Conservation (phyloP, 257 asterid species). For the Paulownia fortunei region DNA sequence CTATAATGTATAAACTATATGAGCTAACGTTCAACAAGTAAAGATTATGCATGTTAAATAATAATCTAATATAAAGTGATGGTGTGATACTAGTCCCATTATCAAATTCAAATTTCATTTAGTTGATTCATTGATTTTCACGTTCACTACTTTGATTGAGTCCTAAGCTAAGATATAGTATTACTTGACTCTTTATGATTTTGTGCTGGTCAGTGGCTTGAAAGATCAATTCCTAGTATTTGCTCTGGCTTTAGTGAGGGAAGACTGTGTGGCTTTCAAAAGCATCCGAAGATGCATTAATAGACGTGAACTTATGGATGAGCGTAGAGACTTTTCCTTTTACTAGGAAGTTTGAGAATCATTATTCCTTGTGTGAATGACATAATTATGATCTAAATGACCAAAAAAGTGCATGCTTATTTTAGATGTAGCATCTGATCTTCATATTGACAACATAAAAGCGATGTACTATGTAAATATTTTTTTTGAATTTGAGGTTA, state of each 20-base stretch:
- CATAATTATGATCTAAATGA: background rate
- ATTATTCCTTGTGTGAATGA: background rate
- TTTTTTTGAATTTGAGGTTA: no score
- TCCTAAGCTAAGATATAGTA: background rate
- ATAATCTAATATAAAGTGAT: no score
- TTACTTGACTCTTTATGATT: background rate
- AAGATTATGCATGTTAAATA: no score
- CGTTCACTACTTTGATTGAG: background rate
- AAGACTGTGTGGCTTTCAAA: background rate
- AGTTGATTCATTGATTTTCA: background rate
- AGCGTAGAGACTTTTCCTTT: background rate
- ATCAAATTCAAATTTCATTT: background rate
- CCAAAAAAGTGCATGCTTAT: background rate
- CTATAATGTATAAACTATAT: no score
- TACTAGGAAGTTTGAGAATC: background rate
- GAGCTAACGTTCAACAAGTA: no score
- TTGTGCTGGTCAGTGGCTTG: background rate
- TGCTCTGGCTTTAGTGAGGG: background rate
- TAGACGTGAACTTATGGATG: background rate
- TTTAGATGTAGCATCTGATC: background rate
- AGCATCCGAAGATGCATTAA: no score
- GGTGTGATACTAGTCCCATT: background rate
- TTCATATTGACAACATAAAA: background rate
- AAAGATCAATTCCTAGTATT: background rate
- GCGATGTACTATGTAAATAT: background rate